Base-by-base conservation (phyloP, 805 yeast genomes). In the Candida dajiaensis region DNA sequence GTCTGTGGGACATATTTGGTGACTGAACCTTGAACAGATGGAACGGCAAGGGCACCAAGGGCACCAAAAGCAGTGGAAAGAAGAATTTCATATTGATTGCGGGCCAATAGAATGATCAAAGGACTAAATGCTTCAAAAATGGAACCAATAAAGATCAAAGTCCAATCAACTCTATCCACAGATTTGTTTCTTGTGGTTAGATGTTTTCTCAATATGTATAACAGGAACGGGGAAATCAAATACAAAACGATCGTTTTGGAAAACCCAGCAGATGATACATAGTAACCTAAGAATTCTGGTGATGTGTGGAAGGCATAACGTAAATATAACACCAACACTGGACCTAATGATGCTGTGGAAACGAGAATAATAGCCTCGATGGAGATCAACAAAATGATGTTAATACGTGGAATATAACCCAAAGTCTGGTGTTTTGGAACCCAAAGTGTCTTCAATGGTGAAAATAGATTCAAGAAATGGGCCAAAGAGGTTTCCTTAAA, bases 1-100 rank as follows among this genome's bases (percentile, higher is more conserved):
- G 74, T 70, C 37, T 78, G 78, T 1, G 79, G 77, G 50, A 73
- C 76, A 60, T 81, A 80, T 59, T 85, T 85, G 45, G 81, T 71
- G 11, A 83, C 64, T 1, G 85, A 53, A 0, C 84, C 71, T 55
- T 78, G 83, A 11, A 83, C 51, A 0, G 82, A 71, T 1, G 94
- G 92, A 1, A 77, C 66, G 1, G 72, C 67, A 4, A 80, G 46
- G 0, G 81, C 67, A 1, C 81, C 77, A 37, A 81, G 56, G 1
- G 82, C 64, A 3, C 73, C 64, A 12, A 80, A 57, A 1, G 66
- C 31, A 0, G 70, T 64, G 21, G 67, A 65, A 0, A 57, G 33
- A 36, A 72, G 58, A 33, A 73, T 68, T n/a, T 58, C 26, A 1
- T 48, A 22, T 0, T 68, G 54, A 1, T 61, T 55, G 1, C 50